Percentiles rank a stretch among this genome's conserved stretches.
Evolutionary conservation across 306 rosid species (phyloP).

Genomic region (Arachis stenosperma): DNA sequence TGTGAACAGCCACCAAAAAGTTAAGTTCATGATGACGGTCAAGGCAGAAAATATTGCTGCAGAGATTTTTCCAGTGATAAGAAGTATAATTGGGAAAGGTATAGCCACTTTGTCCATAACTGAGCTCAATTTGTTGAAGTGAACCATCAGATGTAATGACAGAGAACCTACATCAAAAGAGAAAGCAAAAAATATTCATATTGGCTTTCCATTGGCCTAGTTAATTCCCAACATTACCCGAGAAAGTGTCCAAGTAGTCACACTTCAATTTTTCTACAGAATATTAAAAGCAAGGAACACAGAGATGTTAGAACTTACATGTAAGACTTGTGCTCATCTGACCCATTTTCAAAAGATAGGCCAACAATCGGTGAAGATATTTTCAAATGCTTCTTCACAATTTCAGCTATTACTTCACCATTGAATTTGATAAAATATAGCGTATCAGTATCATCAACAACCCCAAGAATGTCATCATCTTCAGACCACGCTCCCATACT

Average conservation of each 20-base stretch:
- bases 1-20: constrained; percentile 65
- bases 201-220: constrained; percentile 18
- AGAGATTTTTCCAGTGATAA: constrained; percentile 44
- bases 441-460: constrained; percentile 72
- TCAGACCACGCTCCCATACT: constrained; percentile 89
- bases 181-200: constrained; percentile 42
- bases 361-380: constrained; percentile 63
- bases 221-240: constrained; percentile 22
- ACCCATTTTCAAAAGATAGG: constrained; percentile 56
- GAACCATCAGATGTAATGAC: constrained; percentile 78
- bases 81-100: constrained; percentile 54
- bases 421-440: constrained; percentile 75
- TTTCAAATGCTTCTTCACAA: constrained; percentile 65
- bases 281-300: constrained; percentile 26
- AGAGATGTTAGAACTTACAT: constrained; percentile 58
- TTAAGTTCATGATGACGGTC: constrained; percentile 65
- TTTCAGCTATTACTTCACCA: constrained; percentile 74
- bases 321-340: constrained; percentile 52
- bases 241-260: constrained; percentile 16
- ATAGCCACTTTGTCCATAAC: constrained; percentile 63
- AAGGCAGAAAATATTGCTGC: constrained; percentile 56
- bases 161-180: constrained; percentile 77
- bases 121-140: constrained; percentile 73
- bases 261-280: constrained; percentile 2
- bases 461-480: constrained; percentile 79